Evolutionary conservation across 2,329 filamentous ascomycete species (phyloP).

Genomic region (Scedosporium dehoogii): DNA sequence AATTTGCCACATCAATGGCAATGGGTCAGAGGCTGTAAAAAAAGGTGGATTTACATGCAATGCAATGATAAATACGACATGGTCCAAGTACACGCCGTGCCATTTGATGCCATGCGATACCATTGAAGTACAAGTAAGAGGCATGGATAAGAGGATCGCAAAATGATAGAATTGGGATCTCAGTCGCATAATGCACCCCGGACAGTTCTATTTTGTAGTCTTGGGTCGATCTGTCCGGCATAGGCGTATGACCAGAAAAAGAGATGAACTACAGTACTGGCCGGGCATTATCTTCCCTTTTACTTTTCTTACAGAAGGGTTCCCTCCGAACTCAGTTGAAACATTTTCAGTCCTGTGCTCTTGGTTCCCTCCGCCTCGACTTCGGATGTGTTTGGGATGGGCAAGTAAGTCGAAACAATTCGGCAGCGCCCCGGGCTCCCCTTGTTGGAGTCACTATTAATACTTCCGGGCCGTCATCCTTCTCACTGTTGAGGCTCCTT

Average conservation of each 20-base stretch:
- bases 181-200: too few species aligned
- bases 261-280: neutral
- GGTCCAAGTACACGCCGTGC: neutral
- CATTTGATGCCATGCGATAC: neutral
- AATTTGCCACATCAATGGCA: neutral
- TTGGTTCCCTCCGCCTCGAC: neutral
- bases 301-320: neutral
- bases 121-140: too few species aligned
- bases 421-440: neutral
- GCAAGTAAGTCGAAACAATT: neutral
- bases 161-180: too few species aligned
- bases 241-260: neutral
- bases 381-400: neutral
- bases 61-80: neutral
- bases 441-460: neutral
- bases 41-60: neutral
- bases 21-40: neutral
- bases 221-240: neutral
- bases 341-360: neutral
- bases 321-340: neutral
- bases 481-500: neutral
- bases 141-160: too few species aligned
- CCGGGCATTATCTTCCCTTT: neutral
- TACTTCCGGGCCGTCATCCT: too few species aligned
- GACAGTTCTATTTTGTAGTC: neutral